Conservation (phyloP, 257 asterid species). For the Ligustrum vulgare region DNA sequence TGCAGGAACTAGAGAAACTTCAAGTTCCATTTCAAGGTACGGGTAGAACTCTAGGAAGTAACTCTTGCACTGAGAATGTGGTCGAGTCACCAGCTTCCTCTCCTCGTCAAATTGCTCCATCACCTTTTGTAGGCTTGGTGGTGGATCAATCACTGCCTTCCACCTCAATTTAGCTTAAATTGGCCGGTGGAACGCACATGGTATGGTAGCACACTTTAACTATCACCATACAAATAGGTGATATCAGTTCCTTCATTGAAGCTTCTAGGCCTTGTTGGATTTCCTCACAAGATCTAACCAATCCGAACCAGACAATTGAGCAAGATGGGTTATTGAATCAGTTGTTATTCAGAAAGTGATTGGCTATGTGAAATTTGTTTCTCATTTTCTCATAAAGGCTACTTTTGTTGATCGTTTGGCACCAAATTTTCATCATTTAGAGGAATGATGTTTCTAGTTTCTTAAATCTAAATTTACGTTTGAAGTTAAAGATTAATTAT, state of each 20-base stretch:
- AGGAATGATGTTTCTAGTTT: no score
- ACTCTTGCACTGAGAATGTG: slow-evolving; percentile 40
- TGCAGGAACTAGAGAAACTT: slow-evolving; percentile 74
- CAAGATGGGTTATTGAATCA: slow-evolving; percentile 84
- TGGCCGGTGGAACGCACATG: slow-evolving; percentile 94
- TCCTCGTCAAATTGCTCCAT: slow-evolving; percentile 47
- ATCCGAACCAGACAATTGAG: slow-evolving; percentile 80
- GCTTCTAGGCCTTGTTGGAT: slow-evolving; percentile 93
- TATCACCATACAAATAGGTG: slow-evolving; percentile 69
- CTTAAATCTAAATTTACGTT: no score
- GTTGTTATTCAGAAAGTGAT: slow-evolving; percentile 76
- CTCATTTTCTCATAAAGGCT: background rate
- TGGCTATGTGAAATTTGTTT: background rate
- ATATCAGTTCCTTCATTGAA: slow-evolving; percentile 72
- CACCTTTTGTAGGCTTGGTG: slow-evolving; percentile 60
- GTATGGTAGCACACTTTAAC: slow-evolving; percentile 93
- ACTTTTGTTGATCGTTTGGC: no score
- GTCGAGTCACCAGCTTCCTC: slow-evolving; percentile 38
- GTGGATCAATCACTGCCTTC: slow-evolving; percentile 77
- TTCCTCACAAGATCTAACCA: slow-evolving; percentile 77
- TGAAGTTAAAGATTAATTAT: no score
- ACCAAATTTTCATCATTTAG: no score
- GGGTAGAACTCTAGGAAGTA: slow-evolving; percentile 93
- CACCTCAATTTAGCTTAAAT: slow-evolving; percentile 87
- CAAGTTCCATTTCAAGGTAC: slow-evolving; percentile 70